Evolutionary conservation across 371 early-diverging fungal genomes (phyloP).

Genomic region (Sporodiniella umbellata): DNA sequence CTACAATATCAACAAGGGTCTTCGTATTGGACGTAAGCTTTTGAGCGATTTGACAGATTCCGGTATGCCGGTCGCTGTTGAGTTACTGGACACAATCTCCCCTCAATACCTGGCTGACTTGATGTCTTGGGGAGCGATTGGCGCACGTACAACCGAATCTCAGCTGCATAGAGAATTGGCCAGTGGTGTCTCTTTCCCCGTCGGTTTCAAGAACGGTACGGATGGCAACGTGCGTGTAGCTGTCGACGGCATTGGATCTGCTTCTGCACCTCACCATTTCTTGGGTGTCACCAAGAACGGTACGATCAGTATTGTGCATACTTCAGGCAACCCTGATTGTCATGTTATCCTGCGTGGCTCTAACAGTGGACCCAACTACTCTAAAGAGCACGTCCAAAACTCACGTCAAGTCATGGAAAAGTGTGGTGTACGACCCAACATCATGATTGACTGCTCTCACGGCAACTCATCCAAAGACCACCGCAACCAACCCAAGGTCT

Average conservation of each 20-base stretch:
- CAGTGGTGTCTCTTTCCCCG: slow-evolving; percentile 89
- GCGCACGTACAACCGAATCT: slow-evolving; percentile 92
- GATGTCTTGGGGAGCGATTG: slow-evolving; percentile 93
- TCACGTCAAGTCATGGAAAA: slow-evolving; percentile 52
- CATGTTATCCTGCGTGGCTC: slow-evolving; percentile 71
- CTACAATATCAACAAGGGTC: slow-evolving; percentile 90
- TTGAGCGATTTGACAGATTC: slow-evolving; percentile 70
- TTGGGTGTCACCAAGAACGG: slow-evolving; percentile 93
- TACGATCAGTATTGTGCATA: slow-evolving; percentile 84
- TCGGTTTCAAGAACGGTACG: slow-evolving; percentile 95
- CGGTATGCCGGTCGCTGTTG: slow-evolving; percentile 87
- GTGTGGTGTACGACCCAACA: slow-evolving; percentile 51
- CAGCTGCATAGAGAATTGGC: slow-evolving; percentile 94
- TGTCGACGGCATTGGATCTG: slow-evolving; percentile 89
- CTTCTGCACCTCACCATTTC: slow-evolving; percentile 84
- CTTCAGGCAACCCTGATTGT: slow-evolving; percentile 76
- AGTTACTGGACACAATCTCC: slow-evolving; percentile 91
- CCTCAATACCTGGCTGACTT: slow-evolving; percentile 93
- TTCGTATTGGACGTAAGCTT: slow-evolving; percentile 79
- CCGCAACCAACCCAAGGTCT: slow-evolving; percentile 67
- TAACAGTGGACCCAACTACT: slow-evolving; percentile 82
- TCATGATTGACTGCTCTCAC: slow-evolving; percentile 88
- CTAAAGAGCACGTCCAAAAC: slow-evolving; percentile 51
- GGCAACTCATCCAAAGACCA: slow-evolving; percentile 81
- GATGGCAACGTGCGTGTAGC: slow-evolving; percentile 89